A percentile compares a stretch with the other conserved stretches of the same genome.
These are phyloP conservation scores for Colletotrichum sp. DNA, from an alignment of 2,329 filamentous ascomycete species.

Conservation along the genomic window DNA sequence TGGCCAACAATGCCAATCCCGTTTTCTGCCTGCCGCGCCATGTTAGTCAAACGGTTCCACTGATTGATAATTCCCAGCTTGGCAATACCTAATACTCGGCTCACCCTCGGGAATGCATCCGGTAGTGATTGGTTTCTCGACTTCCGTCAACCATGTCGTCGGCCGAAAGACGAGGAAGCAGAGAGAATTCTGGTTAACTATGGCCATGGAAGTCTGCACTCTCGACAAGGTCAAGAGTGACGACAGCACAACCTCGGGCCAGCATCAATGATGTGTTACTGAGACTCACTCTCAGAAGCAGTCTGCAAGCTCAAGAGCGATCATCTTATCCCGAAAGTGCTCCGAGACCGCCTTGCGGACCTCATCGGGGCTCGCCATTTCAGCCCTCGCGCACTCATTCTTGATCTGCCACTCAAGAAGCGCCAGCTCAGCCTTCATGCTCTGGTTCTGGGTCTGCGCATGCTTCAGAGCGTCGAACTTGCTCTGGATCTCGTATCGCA, in stretches of 20 bases:
- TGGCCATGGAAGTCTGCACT: neutral
- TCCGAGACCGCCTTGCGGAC: conserved; percentile 18
- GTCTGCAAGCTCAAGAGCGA: conserved; percentile 1
- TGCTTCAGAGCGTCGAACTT: conserved; percentile 21
- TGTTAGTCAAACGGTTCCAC: conserved; percentile 16
- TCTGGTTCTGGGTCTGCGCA: conserved; percentile 1
- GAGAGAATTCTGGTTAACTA: neutral
- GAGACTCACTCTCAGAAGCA: neutral
- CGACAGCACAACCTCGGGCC: neutral
- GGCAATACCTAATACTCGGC: conserved; percentile 15
- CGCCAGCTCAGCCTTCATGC: conserved; percentile 15
- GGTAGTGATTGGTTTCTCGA: neutral
- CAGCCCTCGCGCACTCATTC: conserved; percentile 13
- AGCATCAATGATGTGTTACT: neutral
- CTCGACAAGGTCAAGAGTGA: neutral
- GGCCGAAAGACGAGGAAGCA: neutral
- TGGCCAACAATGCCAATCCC: neutral
- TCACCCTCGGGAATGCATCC: neutral
- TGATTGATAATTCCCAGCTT: neutral
- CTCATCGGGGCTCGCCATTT: conserved; percentile 13
- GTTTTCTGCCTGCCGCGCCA: neutral
- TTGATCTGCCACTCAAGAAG: neutral
- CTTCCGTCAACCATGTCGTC: neutral
- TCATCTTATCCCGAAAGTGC: conserved; percentile 13
- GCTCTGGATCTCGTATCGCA: conserved; percentile 20